Evolutionary conservation across 768 basidiomycete species (phyloP).

Genomic region (Pleurotus tuber-regium): DNA sequence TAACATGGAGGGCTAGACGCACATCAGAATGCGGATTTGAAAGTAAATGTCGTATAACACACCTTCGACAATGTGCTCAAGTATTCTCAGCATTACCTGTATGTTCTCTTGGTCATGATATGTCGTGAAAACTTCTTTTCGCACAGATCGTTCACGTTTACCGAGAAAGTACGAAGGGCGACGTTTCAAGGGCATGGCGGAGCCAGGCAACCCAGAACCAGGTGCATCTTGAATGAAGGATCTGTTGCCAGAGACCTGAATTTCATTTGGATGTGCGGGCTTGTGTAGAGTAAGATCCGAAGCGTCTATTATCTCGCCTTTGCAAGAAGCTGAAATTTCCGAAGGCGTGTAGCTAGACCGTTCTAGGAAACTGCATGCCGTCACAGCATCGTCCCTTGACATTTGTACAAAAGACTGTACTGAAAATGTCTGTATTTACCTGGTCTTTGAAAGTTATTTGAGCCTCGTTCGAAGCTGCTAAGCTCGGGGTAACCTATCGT

Average conservation of each 20-base stretch:
- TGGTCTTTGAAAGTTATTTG: too few relatives aligned
- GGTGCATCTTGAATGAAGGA: not conserved
- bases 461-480: too few relatives aligned
- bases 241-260: not conserved
- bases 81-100: not conserved
- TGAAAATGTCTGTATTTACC: too few relatives aligned
- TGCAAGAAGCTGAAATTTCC: not conserved
- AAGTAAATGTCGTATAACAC: not conserved
- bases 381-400: not conserved
- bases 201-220: not conserved
- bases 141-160: not conserved
- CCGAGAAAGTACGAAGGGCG: not conserved
- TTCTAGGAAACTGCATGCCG: not conserved
- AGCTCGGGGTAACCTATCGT: too few relatives aligned
- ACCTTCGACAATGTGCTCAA: slow-evolving; percentile 5
- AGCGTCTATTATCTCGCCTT: not conserved
- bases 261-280: not conserved
- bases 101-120: not conserved
- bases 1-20: slow-evolving; percentile 7
- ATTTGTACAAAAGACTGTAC: too few relatives aligned
- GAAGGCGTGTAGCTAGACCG: not conserved
- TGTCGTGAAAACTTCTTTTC: not conserved
- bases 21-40: not conserved
- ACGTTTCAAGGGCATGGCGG: not conserved
- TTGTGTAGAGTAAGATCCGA: not conserved